phyloP scores from a whole-genome alignment of 495 filamentous ascomycete species.

The Sporormia fimetaria region DNA sequence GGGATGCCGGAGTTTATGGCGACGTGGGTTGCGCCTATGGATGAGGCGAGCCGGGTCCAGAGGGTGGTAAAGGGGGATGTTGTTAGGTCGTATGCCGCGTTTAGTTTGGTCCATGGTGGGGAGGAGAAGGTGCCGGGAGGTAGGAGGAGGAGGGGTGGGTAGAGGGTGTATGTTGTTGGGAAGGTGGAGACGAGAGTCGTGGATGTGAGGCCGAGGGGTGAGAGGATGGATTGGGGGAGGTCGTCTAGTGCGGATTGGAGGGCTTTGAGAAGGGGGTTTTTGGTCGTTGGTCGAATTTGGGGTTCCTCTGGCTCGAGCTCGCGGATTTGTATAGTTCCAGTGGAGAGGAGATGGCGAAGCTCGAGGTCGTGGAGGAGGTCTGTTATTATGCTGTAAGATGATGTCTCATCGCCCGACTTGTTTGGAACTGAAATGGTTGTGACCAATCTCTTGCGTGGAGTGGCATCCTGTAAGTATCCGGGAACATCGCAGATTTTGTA shows the following conservation, averaged over 20 bases:
- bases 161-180: slow-evolving; percentile 57
- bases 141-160: slow-evolving; percentile 58
- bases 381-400: not conserved
- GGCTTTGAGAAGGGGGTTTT: slow-evolving; percentile 9
- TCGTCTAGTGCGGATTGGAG: slow-evolving; percentile 4
- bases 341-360: slow-evolving; percentile 1
- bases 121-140: slow-evolving; percentile 47
- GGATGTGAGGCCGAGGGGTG: slow-evolving; percentile 1
- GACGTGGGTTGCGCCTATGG: slow-evolving; percentile 51
- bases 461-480: not conserved
- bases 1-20: slow-evolving; percentile 67
- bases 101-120: slow-evolving; percentile 38
- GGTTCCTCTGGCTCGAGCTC: not conserved
- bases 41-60: slow-evolving; percentile 36
- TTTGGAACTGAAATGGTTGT: slow-evolving; percentile 7
- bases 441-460: slow-evolving; percentile 1
- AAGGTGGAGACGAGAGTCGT: slow-evolving; percentile 29
- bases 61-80: slow-evolving; percentile 35
- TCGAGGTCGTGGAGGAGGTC: not conserved
- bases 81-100: slow-evolving; percentile 17
- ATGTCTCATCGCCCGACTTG: not conserved
- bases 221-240: slow-evolving; percentile 8
- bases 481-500: slow-evolving; percentile 5
- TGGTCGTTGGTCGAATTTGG: not conserved
- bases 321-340: not conserved